Percentiles rank a stretch among this genome's conserved stretches.
Conservation (phyloP, 179 eudicot genomes). For the Patellifolia procumbens region DNA sequence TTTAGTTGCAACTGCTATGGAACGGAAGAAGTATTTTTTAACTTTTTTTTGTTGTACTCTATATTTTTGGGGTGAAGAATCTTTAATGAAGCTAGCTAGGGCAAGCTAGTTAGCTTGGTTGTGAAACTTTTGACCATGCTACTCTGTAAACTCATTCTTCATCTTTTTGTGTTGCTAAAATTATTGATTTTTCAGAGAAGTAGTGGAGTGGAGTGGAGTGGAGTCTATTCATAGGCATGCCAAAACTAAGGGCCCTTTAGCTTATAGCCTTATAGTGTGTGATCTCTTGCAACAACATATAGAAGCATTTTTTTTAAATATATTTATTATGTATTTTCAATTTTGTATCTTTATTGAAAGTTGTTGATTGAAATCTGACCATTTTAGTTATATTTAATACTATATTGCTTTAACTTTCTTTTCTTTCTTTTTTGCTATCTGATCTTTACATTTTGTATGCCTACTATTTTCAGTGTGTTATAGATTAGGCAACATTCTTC, state of each 20-base stretch:
- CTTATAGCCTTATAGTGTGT: slow-evolving; percentile 20
- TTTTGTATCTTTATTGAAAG: slow-evolving; percentile 25
- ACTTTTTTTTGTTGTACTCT: too few relatives aligned
- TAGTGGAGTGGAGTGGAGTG: too few relatives aligned
- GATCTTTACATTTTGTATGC: slow-evolving; percentile 3
- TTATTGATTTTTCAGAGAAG: neutral
- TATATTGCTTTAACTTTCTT: neutral
- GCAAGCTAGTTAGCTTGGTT: slow-evolving; percentile 10
- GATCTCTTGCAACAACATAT: neutral
- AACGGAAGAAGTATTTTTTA: neutral
- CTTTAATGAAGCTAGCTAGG: slow-evolving; percentile 5
- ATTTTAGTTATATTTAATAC: neutral
- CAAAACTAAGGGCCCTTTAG: slow-evolving; percentile 24
- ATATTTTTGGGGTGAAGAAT: neutral
- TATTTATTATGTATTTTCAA: too few relatives aligned
- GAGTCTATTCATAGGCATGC: slow-evolving; percentile 30
- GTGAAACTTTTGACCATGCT: slow-evolving; percentile 36
- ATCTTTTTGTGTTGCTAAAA: neutral
- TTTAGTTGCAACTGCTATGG: too few relatives aligned
- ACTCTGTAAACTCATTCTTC: slow-evolving; percentile 22
- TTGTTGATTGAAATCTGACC: slow-evolving; percentile 3
- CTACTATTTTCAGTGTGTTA: slow-evolving; percentile 12
- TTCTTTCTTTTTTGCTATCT: neutral
- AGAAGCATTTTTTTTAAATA: neutral
- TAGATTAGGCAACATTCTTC: slow-evolving; percentile 13